phyloP scores from a whole-genome alignment of 805 yeast genomes.

The Suhomyces faveliae region DNA sequence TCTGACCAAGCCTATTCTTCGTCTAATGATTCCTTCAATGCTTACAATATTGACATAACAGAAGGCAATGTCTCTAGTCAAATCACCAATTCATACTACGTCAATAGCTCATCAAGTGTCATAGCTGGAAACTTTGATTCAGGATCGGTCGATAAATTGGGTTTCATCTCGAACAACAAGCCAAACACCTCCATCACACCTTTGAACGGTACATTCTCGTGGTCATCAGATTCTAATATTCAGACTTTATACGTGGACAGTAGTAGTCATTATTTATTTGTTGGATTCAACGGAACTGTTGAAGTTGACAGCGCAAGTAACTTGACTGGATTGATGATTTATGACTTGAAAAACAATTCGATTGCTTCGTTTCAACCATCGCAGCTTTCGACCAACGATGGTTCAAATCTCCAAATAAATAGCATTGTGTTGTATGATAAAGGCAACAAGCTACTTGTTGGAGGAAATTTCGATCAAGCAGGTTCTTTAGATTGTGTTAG shows the following conservation, averaged over 20 bases:
- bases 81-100: constrained; percentile 36
- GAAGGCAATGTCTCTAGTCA: constrained; percentile 12
- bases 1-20: constrained; percentile 25
- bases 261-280: constrained; percentile 33
- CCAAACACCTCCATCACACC: constrained; percentile 13
- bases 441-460: constrained; percentile 53
- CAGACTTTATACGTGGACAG: constrained; percentile 37
- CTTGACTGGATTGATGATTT: constrained; percentile 50
- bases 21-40: constrained; percentile 19
- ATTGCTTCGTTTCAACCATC: constrained; percentile 51
- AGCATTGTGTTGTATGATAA: constrained; percentile 35
- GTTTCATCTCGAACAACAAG: constrained; percentile 22
- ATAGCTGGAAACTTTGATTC: constrained; percentile 58
- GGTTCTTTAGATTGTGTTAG: constrained; percentile 57
- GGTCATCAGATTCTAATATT: constrained; percentile 26
- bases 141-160: constrained; percentile 24
- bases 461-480: constrained; percentile 66
- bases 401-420: constrained; percentile 32
- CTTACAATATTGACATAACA: constrained; percentile 21
- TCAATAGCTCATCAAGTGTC: constrained; percentile 50
- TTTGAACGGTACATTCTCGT: constrained; percentile 22
- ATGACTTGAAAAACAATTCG: constrained; percentile 44
- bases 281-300: constrained; percentile 46
- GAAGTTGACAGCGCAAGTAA: constrained; percentile 16
- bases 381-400: constrained; percentile 40